Conservation (phyloP, 345 rosid genomes). For the Dovyalis caffra region DNA sequence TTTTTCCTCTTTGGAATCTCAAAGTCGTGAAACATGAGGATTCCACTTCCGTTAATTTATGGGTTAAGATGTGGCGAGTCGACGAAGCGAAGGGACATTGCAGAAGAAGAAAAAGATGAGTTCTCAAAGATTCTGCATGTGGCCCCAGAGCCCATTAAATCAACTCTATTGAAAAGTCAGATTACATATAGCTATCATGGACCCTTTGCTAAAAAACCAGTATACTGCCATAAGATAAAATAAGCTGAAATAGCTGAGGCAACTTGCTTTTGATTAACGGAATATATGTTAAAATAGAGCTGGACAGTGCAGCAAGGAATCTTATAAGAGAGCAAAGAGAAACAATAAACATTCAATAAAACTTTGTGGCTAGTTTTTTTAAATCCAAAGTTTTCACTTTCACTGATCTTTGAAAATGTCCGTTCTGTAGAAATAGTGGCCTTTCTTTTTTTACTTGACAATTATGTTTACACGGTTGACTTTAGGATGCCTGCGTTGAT, state of each 20-base stretch:
- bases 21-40: background rate
- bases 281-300: background rate
- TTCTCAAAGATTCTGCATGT: background rate
- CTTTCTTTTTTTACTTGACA: background rate
- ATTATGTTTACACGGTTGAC: background rate
- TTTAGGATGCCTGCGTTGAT: background rate
- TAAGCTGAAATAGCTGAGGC: background rate
- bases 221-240: background rate
- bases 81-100: slow-evolving; percentile 1
- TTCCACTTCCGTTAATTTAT: background rate
- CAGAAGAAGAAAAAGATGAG: background rate
- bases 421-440: background rate
- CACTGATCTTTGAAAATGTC: background rate
- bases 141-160: background rate
- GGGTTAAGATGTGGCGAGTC: slow-evolving; percentile 1
- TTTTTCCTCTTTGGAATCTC: background rate
- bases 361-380: background rate
- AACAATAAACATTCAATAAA: background rate
- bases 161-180: too few relatives aligned
- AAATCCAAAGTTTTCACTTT: background rate
- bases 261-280: background rate
- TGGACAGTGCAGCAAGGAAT: background rate
- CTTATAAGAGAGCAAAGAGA: background rate
- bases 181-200: background rate
- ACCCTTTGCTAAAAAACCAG: too few relatives aligned